Evolutionary conservation across 495 filamentous ascomycete genomes (phyloP), one percentile per base, ranked within the genome.

Genomic region (Penicillium cosmopolitanum): DNA sequence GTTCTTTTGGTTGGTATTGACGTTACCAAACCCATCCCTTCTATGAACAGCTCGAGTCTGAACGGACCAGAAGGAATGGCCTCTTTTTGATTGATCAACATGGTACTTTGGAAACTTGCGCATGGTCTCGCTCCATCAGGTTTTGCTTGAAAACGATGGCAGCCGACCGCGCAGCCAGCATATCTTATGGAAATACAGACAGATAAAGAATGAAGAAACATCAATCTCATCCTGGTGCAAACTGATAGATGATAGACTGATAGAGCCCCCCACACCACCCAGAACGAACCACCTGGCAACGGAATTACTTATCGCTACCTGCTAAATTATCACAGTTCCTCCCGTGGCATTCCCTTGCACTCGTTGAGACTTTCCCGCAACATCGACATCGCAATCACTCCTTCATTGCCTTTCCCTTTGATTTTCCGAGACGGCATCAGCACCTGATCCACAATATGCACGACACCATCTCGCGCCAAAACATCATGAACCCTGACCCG

Each of bases 371-470:
- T 73, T 55, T 81, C 78, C 59, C 80, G 80, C 55, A 93, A 78
- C 25, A 90, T 89, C 59, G 88, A 85, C 16, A 91, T 78, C 5
- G 69, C 79, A 66, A 90, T 74, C 67, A 85, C 85, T 50, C 75
- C 82, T 43, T 79, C 81, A 3, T 70, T 69, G 13, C 19, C 60
- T 23, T 31, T 36, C 11, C 36, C 62, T 76, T 78, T 18, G 72
- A 66, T 51, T 46, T 53, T 82, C 69, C 78, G 82, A 5, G 91
- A 91, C 63, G 92, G 92, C 65, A 96, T 84, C 56, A 96, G 69
- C 1, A 96, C 85, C 48, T 77, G 77, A 44, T 78, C 75, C 8
- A 93, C 73, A 42, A 91, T 85, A 60, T 96, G 92, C 33, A 94
- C 76, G 33, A 90, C 88, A 36, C 93, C 92, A 73, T 96, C 88